A percentile compares a stretch with the other conserved stretches of the same genome.
phyloP scores from a whole-genome alignment of 2,329 filamentous ascomycete species.

The Hirsutella thompsonii region DNA sequence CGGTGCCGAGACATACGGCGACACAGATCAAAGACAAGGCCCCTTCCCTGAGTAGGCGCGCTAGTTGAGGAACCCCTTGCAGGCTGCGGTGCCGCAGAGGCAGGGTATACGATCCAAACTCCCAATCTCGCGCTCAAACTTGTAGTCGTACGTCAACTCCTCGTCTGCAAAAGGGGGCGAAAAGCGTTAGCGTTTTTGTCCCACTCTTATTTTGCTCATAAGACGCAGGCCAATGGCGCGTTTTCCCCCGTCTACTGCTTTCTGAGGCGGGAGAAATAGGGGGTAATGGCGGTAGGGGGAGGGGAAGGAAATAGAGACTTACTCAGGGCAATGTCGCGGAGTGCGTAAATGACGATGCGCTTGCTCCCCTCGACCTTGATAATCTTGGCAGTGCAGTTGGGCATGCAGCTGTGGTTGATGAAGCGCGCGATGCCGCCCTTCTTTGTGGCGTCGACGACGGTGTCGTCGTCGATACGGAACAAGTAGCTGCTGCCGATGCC shows the following conservation, averaged over 20 bases:
- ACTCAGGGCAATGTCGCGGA: slow-evolving; percentile 93
- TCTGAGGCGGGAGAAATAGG: too few relatives aligned
- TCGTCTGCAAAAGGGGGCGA: slow-evolving; percentile 61
- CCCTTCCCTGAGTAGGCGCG: not conserved
- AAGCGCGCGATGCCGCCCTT: slow-evolving; percentile 96
- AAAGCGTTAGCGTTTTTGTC: too few relatives aligned
- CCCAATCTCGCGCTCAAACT: slow-evolving; percentile 95
- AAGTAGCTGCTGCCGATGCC: slow-evolving; percentile 96
- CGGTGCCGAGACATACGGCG: too few relatives aligned
- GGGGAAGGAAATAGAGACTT: slow-evolving; percentile 28
- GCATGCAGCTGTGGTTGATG: slow-evolving; percentile 97
- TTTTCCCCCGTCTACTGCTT: too few relatives aligned
- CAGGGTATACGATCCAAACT: slow-evolving; percentile 93
- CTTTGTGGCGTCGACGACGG: slow-evolving; percentile 95
- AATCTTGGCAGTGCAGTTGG: slow-evolving; percentile 98
- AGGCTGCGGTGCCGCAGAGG: slow-evolving; percentile 87
- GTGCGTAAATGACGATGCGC: slow-evolving; percentile 95
- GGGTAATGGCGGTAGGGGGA: too few relatives aligned
- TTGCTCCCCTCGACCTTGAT: slow-evolving; percentile 98
- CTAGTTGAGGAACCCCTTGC: slow-evolving; percentile 99
- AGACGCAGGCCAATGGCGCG: too few relatives aligned
- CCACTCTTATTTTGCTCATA: too few relatives aligned
- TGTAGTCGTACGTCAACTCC: slow-evolving; percentile 99
- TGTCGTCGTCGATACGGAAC: slow-evolving; percentile 96
- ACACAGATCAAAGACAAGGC: too few relatives aligned